Evolutionary conservation across 1,284 basidiomycete species (phyloP), one percentile per base, ranked within the genome.

Genomic region (Fistulinella cinereoalba): DNA sequence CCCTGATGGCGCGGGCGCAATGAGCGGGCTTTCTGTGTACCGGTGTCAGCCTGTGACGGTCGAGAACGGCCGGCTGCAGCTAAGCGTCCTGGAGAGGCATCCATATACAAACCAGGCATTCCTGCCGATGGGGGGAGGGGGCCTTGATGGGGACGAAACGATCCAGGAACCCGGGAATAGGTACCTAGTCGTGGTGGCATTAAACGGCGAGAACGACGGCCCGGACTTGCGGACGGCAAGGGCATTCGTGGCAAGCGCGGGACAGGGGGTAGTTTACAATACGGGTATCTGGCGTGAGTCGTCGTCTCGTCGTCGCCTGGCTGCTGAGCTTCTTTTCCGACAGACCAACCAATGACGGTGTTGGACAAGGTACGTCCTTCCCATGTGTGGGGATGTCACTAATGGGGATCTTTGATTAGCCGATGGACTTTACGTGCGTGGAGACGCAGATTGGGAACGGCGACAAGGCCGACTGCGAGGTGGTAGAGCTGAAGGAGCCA

Each of bases 341-440:
- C 57, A 92, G 89, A 93, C 69, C 87, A 92, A 72, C 88, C 89
- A 3, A 85, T 92, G 81, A 82, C 88, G 32, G 85, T 87, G 8
- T 68, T 93, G 46, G 80, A 83, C 56, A 80, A 79, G 69, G 85
- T 87, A 56, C 16, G 34, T 27, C 16, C 28, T 34, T 6, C 23
- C 7, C 38, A 37, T 40, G 4, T 16, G n/a, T 13, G 3, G 1
- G 10, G 21, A 46, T 37, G 37, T 11, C n/a, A 16, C 44, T 49
- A 37, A 52, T 23, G 36, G 15, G 16, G 51, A 37, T 19, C 57
- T 11, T 43, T 62, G 49, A 21, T 51, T 28, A 91, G 85, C 64
- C 75, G 3, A 77, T 92, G 67, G 89, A 93, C 58, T 83, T 92
- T 58, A 78, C 83, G 23, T 88, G 88, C 53, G 80, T 92, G 3